Evolutionary conservation across 192 early-diverging fungal genomes (phyloP).

Genomic region (Mortierella antarctica): DNA sequence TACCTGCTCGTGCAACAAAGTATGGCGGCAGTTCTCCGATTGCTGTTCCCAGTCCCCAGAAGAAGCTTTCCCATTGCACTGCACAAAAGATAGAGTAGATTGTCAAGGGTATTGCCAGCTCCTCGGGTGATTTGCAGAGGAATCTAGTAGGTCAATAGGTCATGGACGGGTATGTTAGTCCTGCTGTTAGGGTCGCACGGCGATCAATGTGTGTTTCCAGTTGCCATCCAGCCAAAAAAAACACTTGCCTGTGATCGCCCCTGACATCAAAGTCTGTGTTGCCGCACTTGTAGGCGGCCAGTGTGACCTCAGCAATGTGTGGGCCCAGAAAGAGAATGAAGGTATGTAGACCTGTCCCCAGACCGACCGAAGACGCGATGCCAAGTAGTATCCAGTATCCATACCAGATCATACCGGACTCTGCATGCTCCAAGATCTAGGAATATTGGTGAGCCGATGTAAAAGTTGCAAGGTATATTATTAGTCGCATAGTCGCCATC

Average conservation of each 20-base stretch:
- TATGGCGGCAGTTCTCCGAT: conserved; percentile 94
- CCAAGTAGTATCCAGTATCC: conserved; percentile 91
- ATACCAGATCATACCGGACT: conserved; percentile 82
- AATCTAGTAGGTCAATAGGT: conserved; percentile 25
- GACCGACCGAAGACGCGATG: conserved; percentile 89
- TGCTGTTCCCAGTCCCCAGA: conserved; percentile 94
- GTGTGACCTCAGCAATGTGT: conserved; percentile 90
- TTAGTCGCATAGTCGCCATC: too few species aligned
- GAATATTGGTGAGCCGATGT: background rate
- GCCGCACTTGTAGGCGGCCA: conserved; percentile 86
- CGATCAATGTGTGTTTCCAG: too few species aligned
- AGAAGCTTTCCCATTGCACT: conserved; percentile 83
- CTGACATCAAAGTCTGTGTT: conserved; percentile 77
- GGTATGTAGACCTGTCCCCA: conserved; percentile 95
- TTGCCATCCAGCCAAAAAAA: background rate
- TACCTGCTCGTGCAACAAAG: conserved; percentile 74
- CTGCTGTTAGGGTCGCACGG: too few species aligned
- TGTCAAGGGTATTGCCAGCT: conserved; percentile 53
- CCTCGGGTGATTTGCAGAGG: conserved; percentile 37
- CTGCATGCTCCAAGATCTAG: conserved; percentile 58
- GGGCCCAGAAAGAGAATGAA: conserved; percentile 96
- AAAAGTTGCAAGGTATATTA: too few species aligned
- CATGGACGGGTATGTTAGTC: too few species aligned
- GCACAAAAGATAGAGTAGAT: conserved; percentile 74
- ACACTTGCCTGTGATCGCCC: conserved; percentile 69